A percentile compares a stretch with the other conserved stretches of the same genome.
phyloP scores from a whole-genome alignment of 169 alveolate species.

The Toxoplasma gondii region DNA sequence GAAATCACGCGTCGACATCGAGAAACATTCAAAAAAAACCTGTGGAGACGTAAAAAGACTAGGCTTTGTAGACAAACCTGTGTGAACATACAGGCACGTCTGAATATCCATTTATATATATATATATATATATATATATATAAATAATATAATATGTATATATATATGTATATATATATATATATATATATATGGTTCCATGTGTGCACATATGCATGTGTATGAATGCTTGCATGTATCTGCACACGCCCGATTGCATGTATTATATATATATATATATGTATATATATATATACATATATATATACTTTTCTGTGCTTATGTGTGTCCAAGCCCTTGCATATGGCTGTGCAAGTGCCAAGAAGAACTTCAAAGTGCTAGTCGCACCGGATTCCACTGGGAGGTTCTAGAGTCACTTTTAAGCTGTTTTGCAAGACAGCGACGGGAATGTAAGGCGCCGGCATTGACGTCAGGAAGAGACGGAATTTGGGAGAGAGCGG shows the following conservation, averaged over 20 bases:
- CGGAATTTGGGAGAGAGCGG: conserved; percentile 72
- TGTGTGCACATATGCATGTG: conserved; percentile 91
- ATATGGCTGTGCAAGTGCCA: no score
- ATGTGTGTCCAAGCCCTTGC: no score
- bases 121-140: background rate
- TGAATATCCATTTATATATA: background rate
- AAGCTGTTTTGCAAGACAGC: conserved; percentile 64
- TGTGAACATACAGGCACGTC: background rate
- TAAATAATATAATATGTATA: conserved; percentile 79
- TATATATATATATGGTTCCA: no score
- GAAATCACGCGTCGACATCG: no score
- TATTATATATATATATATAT: no score
- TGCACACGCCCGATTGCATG: no score
- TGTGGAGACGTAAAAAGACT: background rate
- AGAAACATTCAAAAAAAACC: background rate
- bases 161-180: conserved; percentile 81
- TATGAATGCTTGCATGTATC: conserved; percentile 89
- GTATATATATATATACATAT: no score
- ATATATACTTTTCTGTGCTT: no score
- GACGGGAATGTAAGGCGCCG: conserved; percentile 84
- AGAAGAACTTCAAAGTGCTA: conserved; percentile 62
- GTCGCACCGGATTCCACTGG: conserved; percentile 82
- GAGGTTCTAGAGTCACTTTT: conserved; percentile 58
- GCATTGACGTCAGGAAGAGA: conserved; percentile 93
- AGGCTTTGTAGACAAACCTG: background rate